phyloP scores from a whole-genome alignment of 2,329 filamentous ascomycete species.

The Eurotiales sp. region DNA sequence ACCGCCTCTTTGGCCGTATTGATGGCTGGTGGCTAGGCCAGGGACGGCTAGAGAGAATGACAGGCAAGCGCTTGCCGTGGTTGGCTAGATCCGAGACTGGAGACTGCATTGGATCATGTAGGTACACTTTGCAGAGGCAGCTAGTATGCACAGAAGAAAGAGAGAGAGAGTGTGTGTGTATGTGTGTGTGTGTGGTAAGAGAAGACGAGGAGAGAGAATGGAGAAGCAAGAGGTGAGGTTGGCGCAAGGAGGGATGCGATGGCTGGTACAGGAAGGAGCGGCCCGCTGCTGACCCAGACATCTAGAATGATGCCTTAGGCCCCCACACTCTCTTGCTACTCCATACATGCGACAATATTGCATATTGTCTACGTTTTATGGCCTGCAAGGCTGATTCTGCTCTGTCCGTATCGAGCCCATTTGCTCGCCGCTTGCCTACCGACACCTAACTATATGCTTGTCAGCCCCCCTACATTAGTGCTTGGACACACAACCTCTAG shows the following conservation, averaged over 20 bases:
- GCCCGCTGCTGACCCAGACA: slow-evolving; percentile 14
- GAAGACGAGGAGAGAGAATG: not conserved
- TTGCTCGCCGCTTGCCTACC: no score
- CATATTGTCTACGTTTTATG: no score
- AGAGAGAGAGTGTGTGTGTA: not conserved
- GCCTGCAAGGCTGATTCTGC: no score
- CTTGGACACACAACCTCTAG: no score
- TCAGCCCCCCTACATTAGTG: no score
- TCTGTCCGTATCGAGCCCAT: no score
- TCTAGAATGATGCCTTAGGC: not conserved
- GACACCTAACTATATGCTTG: no score
- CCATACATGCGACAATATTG: no score
- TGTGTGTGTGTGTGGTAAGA: no score
- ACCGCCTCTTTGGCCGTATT: slow-evolving; percentile 15
- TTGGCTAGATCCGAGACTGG: no score
- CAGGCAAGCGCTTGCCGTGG: not conserved
- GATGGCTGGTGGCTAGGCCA: slow-evolving; percentile 12
- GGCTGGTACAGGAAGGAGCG: slow-evolving; percentile 7
- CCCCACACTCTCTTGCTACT: no score
- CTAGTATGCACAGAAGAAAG: not conserved
- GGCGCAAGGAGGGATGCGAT: slow-evolving; percentile 6
- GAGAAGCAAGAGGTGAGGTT: not conserved
- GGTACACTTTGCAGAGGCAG: not conserved
- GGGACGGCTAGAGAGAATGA: slow-evolving; percentile 10
- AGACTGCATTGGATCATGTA: no score